A percentile compares a stretch with the other conserved stretches of the same genome.
These are phyloP conservation scores for Elymus sibiricus DNA, from an alignment of 176 grass and related monocot species.

Conservation along the genomic window DNA sequence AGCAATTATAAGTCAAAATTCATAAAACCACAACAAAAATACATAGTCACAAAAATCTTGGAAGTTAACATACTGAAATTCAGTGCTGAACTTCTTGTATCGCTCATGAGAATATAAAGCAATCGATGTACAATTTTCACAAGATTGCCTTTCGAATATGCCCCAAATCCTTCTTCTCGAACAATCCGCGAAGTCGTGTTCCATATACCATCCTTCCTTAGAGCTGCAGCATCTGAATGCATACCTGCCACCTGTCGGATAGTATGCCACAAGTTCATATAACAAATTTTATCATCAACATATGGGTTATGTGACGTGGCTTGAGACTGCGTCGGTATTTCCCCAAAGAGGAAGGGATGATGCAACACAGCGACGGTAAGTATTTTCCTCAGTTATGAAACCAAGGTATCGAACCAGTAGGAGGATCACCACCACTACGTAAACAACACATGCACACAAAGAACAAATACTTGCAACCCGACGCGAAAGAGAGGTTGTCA, in stretches of 20 bases:
- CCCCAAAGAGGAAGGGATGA: too few relatives aligned
- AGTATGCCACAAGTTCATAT: background rate
- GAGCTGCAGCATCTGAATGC: slow-evolving; percentile 49
- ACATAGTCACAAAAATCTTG: background rate
- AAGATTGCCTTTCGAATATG: slow-evolving; percentile 95
- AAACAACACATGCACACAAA: too few relatives aligned
- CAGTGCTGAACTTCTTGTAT: slow-evolving; percentile 64
- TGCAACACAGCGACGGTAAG: too few relatives aligned
- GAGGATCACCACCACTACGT: too few relatives aligned
- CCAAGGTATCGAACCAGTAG: too few relatives aligned
- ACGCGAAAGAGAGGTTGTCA: too few relatives aligned
- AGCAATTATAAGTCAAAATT: slow-evolving; percentile 26
- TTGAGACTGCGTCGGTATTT: too few relatives aligned
- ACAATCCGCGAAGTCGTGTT: slow-evolving; percentile 68
- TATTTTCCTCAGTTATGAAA: too few relatives aligned
- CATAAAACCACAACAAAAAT: slow-evolving; percentile 7
- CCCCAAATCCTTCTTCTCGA: too few relatives aligned
- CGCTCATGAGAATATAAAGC: slow-evolving; percentile 86
- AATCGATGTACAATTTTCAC: too few relatives aligned
- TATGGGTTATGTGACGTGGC: too few relatives aligned
- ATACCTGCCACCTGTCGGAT: slow-evolving; percentile 67
- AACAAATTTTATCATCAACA: background rate
- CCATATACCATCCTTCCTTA: slow-evolving; percentile 72
- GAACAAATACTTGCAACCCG: too few relatives aligned
- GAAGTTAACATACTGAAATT: background rate